Base-by-base conservation (phyloP, 129 eudicot genomes). In the Logfia minima region DNA sequence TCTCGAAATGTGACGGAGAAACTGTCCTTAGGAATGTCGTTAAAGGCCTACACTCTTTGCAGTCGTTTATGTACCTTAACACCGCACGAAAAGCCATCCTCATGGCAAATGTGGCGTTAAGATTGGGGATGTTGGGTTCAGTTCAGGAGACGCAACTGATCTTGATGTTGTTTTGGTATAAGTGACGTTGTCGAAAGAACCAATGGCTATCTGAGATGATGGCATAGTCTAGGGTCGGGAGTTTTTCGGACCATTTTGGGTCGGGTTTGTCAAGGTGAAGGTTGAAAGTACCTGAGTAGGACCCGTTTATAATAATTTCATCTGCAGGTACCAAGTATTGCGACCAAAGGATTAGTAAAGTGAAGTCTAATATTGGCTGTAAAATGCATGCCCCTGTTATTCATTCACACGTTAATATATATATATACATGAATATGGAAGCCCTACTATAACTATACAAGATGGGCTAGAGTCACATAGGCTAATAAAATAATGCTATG, bases 171-270 rank as follows among this genome's bases (percentile, higher is more conserved):
- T 39, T 72, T 74, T 85, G 56, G 75, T 90, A 82, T 5, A 87
- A 10, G 70, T 83, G 77, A 41, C 76, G 55, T 48, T 69, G 55
- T 83, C 98, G 89, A 69, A 88, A 86, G 82, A 90, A 90, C 98
- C 98, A 90, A 21, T 93, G 98, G 60, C 95, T 96, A 2, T 90
- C 95, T 2, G 96, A 90, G 81, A 93, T 83, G 48, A 93, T 82
- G 35, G 90, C 75, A 68, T 88, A 90, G 75, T 93, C 85, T n/a
- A 87, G n/a, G 53, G 60, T 48, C 0, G 85, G 83, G 79, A 90
- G 2, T 56, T 29, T 22, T 85, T 78, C 35, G 1, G 80, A 74
- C 75, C 53, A 93, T 82, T 4, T 84, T 24, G 29, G 75, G 64
- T 11, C 96, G 39, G 71, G 77, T 71, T 93, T 96, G 23, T 93